These are phyloP conservation scores for Pilasporangium apinafurcum DNA, from an alignment of 352 stramenopile genomes.

Conservation along the genomic window DNA sequence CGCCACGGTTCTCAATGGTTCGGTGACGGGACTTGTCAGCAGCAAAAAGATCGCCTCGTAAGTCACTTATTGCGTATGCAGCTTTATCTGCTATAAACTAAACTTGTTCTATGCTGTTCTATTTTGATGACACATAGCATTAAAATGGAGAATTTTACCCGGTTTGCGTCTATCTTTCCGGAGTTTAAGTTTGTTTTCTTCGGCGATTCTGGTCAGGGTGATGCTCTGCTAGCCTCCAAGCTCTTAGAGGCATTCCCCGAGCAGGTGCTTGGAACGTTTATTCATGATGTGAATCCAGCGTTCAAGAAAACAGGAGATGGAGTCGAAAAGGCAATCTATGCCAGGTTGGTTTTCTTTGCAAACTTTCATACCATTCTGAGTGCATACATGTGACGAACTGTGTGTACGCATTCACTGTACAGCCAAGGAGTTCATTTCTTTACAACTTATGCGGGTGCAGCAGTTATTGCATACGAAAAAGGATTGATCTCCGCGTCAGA, in stretches of 20 bases:
- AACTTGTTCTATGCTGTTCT: not conserved
- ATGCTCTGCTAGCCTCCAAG: conserved; percentile 61
- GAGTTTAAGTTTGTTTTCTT: conserved; percentile 87
- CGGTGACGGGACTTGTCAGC: conserved; percentile 72
- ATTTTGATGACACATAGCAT: conserved; percentile 22
- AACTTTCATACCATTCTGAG: not conserved
- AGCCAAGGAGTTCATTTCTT: conserved; percentile 77
- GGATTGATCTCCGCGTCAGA: conserved; percentile 45
- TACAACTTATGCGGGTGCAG: conserved; percentile 59
- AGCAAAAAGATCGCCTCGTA: conserved; percentile 74
- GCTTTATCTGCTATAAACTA: not conserved
- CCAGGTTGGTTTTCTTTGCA: conserved; percentile 30
- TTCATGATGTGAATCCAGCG: conserved; percentile 70
- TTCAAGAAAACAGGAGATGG: conserved; percentile 56
- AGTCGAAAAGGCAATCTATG: conserved; percentile 44
- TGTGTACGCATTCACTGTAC: too few relatives aligned
- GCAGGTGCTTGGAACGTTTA: conserved; percentile 69
- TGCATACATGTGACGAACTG: too few relatives aligned
- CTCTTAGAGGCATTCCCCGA: conserved; percentile 45
- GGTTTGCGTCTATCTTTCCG: conserved; percentile 71
- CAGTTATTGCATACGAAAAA: conserved; percentile 47
- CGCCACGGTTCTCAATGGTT: conserved; percentile 75
- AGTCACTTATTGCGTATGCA: not conserved
- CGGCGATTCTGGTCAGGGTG: conserved; percentile 74
- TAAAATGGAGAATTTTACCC: conserved; percentile 79